Percentiles rank a stretch among this genome's conserved stretches.
phyloP scores from a whole-genome alignment of 805 yeast species.

The Yamadazyma laniorum region DNA sequence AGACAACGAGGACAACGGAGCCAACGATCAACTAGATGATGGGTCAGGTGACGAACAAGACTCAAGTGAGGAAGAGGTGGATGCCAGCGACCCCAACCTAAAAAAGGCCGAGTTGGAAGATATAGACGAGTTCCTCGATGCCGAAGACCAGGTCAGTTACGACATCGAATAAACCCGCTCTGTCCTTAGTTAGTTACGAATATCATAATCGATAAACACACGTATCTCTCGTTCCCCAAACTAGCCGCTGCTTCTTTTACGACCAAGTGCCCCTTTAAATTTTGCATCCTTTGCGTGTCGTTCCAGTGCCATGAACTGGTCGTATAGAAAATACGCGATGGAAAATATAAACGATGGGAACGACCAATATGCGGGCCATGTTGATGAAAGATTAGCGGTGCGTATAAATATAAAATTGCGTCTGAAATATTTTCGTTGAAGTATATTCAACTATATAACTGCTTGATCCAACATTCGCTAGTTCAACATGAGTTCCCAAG shows the following conservation, averaged over 20 bases:
- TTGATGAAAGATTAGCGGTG: slow-evolving; percentile 1
- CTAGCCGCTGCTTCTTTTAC: no score
- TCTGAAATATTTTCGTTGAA: no score
- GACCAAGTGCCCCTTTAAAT: no score
- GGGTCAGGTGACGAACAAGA: slow-evolving; percentile 10
- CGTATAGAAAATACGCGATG: neutral
- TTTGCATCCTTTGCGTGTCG: no score
- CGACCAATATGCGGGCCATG: slow-evolving; percentile 1
- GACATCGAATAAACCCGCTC: slow-evolving; percentile 14
- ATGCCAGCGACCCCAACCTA: neutral
- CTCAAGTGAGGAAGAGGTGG: slow-evolving; percentile 3
- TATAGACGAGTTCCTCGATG: slow-evolving; percentile 36
- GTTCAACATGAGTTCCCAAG: slow-evolving; percentile 9
- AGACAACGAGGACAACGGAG: slow-evolving; percentile 11
- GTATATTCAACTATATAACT: neutral
- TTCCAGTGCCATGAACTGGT: neutral
- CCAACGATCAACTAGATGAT: slow-evolving; percentile 7
- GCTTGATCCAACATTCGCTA: neutral
- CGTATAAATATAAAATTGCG: slow-evolving; percentile 3
- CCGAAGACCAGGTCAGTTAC: slow-evolving; percentile 39
- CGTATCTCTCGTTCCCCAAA: no score
- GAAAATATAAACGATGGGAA: slow-evolving; percentile 7
- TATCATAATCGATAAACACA: no score
- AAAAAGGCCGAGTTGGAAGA: slow-evolving; percentile 18
- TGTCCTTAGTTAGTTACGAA: no score